These are phyloP conservation scores for Cyclostephanos tholiformis DNA, from an alignment of 108 stramenopile species.

Conservation along the genomic window DNA sequence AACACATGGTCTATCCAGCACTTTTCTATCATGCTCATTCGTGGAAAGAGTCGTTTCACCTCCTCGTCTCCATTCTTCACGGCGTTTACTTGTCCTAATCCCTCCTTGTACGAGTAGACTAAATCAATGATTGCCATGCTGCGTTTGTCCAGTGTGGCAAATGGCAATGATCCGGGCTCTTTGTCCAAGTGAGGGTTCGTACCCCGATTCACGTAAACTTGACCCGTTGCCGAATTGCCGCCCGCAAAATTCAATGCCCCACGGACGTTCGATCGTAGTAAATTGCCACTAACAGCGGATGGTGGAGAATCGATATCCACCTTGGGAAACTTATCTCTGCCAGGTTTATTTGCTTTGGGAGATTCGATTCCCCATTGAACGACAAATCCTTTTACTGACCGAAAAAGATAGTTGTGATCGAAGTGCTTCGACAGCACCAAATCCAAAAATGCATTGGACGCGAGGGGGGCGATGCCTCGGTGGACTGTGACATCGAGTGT, in stretches of 20 bases:
- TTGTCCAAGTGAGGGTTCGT: conserved; percentile 38
- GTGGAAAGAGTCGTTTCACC: conserved; percentile 40
- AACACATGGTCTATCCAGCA: conserved; percentile 32
- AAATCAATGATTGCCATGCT: conserved; percentile 38
- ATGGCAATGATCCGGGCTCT: conserved; percentile 43
- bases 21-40: conserved; percentile 50
- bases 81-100: conserved; percentile 44
- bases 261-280: conserved; percentile 32
- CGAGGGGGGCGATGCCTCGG: conserved; percentile 32
- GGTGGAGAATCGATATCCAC: conserved; percentile 35
- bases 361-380: conserved; percentile 48
- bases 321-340: conserved; percentile 22
- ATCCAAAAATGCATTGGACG: conserved; percentile 39
- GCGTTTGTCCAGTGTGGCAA: conserved; percentile 31
- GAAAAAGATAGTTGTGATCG: conserved; percentile 40
- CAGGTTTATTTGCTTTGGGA: background rate
- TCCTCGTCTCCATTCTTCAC: conserved; percentile 37
- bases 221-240: conserved; percentile 35
- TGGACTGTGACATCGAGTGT: conserved; percentile 32
- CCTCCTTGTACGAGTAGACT: conserved; percentile 40
- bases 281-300: background rate
- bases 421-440: conserved; percentile 37
- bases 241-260: conserved; percentile 48
- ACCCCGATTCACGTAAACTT: conserved; percentile 38
- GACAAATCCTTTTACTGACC: conserved; percentile 43